Evolutionary conservation across 805 yeast species (phyloP).

Genomic region (Sugiyamaella lignohabitans): DNA sequence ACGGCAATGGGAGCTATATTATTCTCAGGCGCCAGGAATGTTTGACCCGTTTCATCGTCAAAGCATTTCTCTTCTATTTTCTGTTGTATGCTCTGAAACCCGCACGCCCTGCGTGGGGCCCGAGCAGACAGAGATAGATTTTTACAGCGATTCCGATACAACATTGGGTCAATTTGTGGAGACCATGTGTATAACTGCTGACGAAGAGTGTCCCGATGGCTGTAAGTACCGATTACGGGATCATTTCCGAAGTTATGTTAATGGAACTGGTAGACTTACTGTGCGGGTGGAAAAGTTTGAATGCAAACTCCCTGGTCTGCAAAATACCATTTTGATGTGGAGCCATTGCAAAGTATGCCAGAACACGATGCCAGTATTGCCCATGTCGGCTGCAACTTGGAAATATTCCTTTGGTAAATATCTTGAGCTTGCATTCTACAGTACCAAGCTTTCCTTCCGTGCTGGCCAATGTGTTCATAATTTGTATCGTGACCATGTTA

Average conservation of each 20-base stretch:
- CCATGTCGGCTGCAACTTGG: conserved; percentile 83
- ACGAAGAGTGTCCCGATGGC: conserved; percentile 66
- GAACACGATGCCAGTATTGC: conserved; percentile 64
- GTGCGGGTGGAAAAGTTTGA: conserved; percentile 60
- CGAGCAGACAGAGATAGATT: conserved; percentile 72
- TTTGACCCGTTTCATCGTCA: conserved; percentile 71
- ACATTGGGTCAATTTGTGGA: conserved; percentile 87
- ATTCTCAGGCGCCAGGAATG: conserved; percentile 47
- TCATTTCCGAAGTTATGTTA: conserved; percentile 83
- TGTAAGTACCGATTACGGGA: conserved; percentile 66
- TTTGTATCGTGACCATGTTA: conserved; percentile 70
- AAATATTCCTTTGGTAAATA: conserved; percentile 91
- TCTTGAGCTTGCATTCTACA: conserved; percentile 79
- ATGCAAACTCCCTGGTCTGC: conserved; percentile 51
- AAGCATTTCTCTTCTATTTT: conserved; percentile 67
- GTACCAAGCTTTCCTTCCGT: conserved; percentile 45
- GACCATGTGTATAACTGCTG: conserved; percentile 61
- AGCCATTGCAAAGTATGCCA: conserved; percentile 80
- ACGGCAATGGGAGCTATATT: conserved; percentile 65
- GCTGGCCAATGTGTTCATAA: conserved; percentile 75
- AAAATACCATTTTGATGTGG: conserved; percentile 80
- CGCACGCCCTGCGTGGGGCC: conserved; percentile 95
- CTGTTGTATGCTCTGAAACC: conserved; percentile 74
- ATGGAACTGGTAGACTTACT: conserved; percentile 77
- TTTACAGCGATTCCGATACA: conserved; percentile 84